These are phyloP conservation scores for Kurtzmaniella quercitrusa DNA, from an alignment of 1,139 yeast species.

Conservation along the genomic window DNA sequence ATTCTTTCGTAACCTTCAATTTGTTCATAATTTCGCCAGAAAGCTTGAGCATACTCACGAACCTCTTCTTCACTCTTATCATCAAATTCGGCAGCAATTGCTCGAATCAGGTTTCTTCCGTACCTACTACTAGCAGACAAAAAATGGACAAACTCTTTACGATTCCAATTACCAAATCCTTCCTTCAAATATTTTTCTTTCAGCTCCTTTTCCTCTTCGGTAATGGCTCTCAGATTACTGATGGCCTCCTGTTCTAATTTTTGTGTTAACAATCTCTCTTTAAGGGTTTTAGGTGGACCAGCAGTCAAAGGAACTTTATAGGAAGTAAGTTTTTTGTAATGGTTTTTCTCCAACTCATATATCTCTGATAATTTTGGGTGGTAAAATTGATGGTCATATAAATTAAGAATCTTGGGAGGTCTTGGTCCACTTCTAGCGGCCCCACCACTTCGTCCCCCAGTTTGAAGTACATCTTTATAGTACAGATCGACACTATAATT, in stretches of 20 bases:
- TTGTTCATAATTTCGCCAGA: constrained; percentile 61
- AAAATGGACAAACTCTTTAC: constrained; percentile 69
- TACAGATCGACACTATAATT: constrained; percentile 77
- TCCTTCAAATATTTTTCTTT: constrained; percentile 51
- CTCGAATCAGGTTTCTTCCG: constrained; percentile 61
- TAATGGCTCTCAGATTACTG: constrained; percentile 58
- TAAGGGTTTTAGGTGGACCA: constrained; percentile 37
- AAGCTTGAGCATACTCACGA: constrained; percentile 57
- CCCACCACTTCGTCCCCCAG: constrained; percentile 51
- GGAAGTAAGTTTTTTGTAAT: constrained; percentile 49
- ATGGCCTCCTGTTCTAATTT: constrained; percentile 58
- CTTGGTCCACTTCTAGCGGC: constrained; percentile 44
- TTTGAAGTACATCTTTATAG: constrained; percentile 70
- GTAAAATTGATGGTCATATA: constrained; percentile 72
- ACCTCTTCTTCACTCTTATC: constrained; percentile 68
- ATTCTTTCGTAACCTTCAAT: constrained; percentile 73
- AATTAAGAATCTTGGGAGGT: constrained; percentile 64
- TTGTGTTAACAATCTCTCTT: constrained; percentile 49
- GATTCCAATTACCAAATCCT: constrained; percentile 66
- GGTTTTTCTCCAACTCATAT: constrained; percentile 62
- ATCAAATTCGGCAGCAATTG: constrained; percentile 61
- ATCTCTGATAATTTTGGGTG: constrained; percentile 58
- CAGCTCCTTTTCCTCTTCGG: constrained; percentile 59
- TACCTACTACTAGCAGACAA: constrained; percentile 57
- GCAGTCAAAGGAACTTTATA: constrained; percentile 46